Base-by-base conservation (phyloP, 2,329 filamentous ascomycete genomes). In the Pseudocercospora cruenta region DNA sequence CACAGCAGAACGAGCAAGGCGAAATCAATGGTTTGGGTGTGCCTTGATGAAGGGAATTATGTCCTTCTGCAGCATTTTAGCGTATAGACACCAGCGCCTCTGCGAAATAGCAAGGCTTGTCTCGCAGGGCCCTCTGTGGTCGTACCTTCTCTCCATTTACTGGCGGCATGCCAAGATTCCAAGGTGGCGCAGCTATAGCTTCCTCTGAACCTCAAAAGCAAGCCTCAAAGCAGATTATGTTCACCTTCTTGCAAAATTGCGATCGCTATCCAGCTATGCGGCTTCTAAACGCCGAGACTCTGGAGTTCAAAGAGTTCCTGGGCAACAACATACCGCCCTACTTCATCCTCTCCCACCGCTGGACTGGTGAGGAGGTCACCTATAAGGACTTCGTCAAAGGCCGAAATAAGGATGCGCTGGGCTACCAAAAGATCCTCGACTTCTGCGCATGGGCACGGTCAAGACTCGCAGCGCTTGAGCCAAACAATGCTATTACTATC, bases 1-100 rank as follows among this genome's bases (percentile, higher is more conserved):
- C 84, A 70, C 75, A 78, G 67, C 90, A 88, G 77, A 90, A 90
- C 66, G 93, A 97, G 80, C 92, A 90, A 82, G 94, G 94, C 4
- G 92, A 94, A 81, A 90, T 98, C 71, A 83, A 91, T 10, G 88
- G 92, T 69, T 87, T 97, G 75, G 90, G 89, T 49, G 86, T 97
- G 19, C 64, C 69, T 36, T 73, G 60, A 66, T 54, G 53, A 8
- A 51, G 9, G 21, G 9, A 2, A 3, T 8, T 1, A 14, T 26
- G 47, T 24, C 4, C 9, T 6, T 22, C 1, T 21, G 19, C 19
- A 51, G 47, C 47, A 26, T 24, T 51, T 51, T 24, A 51, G 47
- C 47, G 21, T n/a, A 43, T 43, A n/a, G 39, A 43, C 5, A 19
- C 5, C 16, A 43, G 16, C 39, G 7, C 39, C 7, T 43, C n/a